Percentiles rank a stretch among this genome's conserved stretches.
Conservation (phyloP, 2,329 filamentous ascomycete genomes). For the Alternaria ethzedia region DNA sequence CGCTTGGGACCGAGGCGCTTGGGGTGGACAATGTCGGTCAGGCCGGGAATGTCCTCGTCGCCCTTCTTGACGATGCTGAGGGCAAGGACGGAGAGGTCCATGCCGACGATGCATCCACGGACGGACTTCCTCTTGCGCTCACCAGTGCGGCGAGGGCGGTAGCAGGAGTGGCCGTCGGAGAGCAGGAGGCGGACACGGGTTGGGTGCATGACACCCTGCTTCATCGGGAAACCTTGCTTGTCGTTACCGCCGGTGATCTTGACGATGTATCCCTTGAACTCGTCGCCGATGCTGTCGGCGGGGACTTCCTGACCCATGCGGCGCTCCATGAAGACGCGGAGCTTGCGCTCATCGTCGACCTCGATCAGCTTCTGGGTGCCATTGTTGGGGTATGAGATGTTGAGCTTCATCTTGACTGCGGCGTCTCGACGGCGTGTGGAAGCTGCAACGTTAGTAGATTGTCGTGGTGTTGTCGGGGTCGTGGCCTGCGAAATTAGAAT, state of each 20-base stretch:
- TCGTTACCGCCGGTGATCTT: slow-evolving; percentile 99
- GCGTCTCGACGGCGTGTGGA: slow-evolving; percentile 39
- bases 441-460: slow-evolving; percentile 48
- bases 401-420: slow-evolving; percentile 72
- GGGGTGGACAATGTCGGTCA: slow-evolving; percentile 97
- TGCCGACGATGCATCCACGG: slow-evolving; percentile 97
- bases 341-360: slow-evolving; percentile 98
- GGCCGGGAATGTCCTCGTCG: slow-evolving; percentile 88
- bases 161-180: slow-evolving; percentile 97
- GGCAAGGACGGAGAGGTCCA: slow-evolving; percentile 93
- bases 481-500: slow-evolving; percentile 17
- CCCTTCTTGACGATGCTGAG: slow-evolving; percentile 98
- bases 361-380: slow-evolving; percentile 99
- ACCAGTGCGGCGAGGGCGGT: slow-evolving; percentile 95
- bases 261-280: slow-evolving; percentile 99
- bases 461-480: slow-evolving; percentile 27
- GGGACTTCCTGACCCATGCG: slow-evolving; percentile 93
- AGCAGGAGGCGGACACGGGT: slow-evolving; percentile 98
- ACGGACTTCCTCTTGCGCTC: slow-evolving; percentile 99
- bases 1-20: slow-evolving; percentile 99
- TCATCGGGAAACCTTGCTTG: slow-evolving; percentile 99
- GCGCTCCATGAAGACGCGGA: slow-evolving; percentile 98
- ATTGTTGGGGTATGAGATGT: slow-evolving; percentile 93
- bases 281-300: slow-evolving; percentile 94
- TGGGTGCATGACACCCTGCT: slow-evolving; percentile 99